Evolutionary conservation across 2,329 filamentous ascomycete genomes (phyloP), one percentile per base, ranked within the genome.

Genomic region (Annulohypoxylon truncatum): DNA sequence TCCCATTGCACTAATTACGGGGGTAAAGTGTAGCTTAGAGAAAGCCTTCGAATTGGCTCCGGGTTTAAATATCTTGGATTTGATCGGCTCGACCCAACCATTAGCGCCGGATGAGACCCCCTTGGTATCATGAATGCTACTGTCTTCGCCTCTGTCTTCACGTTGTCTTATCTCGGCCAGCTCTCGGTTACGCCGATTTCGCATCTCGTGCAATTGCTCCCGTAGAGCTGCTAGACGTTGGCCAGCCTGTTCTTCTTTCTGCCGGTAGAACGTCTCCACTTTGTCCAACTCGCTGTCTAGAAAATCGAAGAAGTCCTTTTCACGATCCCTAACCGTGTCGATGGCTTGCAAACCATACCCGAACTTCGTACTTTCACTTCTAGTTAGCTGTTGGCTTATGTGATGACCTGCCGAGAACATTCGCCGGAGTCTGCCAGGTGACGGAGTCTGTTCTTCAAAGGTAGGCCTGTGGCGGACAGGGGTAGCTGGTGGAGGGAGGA

Each of bases 161-260:
- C 64, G 77, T 68, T 64, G 75, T 64, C 74, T 81, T 46, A 79
- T 75, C 46, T 82, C 80, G 65, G 85, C 79, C 61, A 93, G 83
- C 75, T 97, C 93, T 55, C 90, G 86, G 26, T 93, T 85, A 20
- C 95, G 89, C 12, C 91, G 87, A 76, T 96, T 93, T 46, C 94
- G 87, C 93, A 98, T 97, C 73, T 96, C 92, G 75, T 97, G 94
- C 29, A 99, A 84, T 77, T 99, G 96, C 54, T 94, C 89, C 42
- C 92, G 88, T 48, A 99, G 83, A 3, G 91, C 78, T 0, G 83
- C 81, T 22, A 97, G 81, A 1, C 94, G 88, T 58, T 90, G 82
- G 0, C 89, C 91, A 0, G 95, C 93, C 76, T 97, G 93, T 26
- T 92, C 86, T 76, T 99, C 96, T 76, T 97, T 97, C 71, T 88